phyloP scores from a whole-genome alignment of 176 grass and related monocot genomes.

The Musa acuminata region DNA sequence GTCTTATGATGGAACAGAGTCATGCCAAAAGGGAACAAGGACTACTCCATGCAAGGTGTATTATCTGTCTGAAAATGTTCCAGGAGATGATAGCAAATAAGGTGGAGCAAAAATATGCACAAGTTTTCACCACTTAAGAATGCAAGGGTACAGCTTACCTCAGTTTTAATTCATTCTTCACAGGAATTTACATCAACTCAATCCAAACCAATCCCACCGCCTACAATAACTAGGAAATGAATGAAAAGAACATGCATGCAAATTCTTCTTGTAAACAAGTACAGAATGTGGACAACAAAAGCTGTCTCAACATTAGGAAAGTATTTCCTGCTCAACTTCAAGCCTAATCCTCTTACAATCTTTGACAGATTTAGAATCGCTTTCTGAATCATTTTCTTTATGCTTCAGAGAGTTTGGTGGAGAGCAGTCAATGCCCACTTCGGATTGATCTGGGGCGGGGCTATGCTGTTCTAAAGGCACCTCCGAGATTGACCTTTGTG shows the following conservation, averaged over 20 bases:
- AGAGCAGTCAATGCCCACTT: conserved; percentile 9
- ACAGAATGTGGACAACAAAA: too few species aligned
- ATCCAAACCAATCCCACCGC: background rate
- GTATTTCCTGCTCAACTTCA: conserved; percentile 32
- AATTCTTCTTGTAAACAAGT: background rate
- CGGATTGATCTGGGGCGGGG: background rate
- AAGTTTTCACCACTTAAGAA: too few species aligned
- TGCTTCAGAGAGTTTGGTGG: conserved; percentile 5
- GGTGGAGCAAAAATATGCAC: too few species aligned
- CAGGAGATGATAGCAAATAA: too few species aligned
- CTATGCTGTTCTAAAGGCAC: conserved; percentile 12
- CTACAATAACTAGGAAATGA: background rate
- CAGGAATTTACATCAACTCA: too few species aligned
- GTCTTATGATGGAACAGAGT: too few species aligned
- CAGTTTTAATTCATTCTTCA: too few species aligned
- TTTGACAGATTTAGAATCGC: conserved; percentile 14
- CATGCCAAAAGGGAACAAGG: too few species aligned
- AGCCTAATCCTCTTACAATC: conserved; percentile 35
- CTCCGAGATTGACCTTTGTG: conserved; percentile 14
- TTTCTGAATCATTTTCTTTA: conserved; percentile 13
- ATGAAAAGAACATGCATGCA: background rate
- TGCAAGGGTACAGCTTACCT: too few species aligned
- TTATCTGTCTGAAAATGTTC: too few species aligned
- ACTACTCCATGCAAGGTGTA: too few species aligned
- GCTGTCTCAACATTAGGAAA: conserved; percentile 9